Conservation (phyloP, 768 basidiomycete species). For the Clathrus columnatus region DNA sequence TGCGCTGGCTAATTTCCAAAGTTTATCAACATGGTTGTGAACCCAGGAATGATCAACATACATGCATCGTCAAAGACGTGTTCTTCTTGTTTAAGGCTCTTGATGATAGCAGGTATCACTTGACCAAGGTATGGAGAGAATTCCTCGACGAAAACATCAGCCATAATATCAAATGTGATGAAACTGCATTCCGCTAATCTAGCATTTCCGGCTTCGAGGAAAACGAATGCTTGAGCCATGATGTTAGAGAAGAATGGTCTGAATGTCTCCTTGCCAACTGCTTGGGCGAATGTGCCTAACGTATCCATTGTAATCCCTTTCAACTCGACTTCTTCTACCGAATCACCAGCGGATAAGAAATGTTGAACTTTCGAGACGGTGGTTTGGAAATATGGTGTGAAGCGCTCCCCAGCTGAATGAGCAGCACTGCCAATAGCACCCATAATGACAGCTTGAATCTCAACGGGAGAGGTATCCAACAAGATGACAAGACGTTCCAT, state of each 20-base stretch:
- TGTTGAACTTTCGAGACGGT: constrained; percentile 84
- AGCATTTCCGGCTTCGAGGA: constrained; percentile 77
- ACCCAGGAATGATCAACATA: constrained; percentile 17
- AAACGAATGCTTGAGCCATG: constrained; percentile 93
- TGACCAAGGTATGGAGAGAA: constrained; percentile 80
- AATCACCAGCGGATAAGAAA: constrained; percentile 76
- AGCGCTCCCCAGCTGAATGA: constrained; percentile 86
- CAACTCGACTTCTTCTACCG: constrained; percentile 89
- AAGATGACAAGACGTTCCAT: constrained; percentile 90
- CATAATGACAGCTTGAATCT: constrained; percentile 89
- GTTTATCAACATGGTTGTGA: background rate
- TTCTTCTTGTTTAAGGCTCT: constrained; percentile 77
- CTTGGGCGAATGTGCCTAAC: constrained; percentile 96
- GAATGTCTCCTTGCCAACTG: constrained; percentile 90
- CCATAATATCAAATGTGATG: constrained; percentile 98
- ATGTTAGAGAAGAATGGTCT: constrained; percentile 91
- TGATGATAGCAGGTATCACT: constrained; percentile 79
- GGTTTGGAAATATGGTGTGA: constrained; percentile 89
- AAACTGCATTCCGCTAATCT: constrained; percentile 91
- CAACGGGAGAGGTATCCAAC: constrained; percentile 76
- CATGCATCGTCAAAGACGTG: constrained; percentile 47
- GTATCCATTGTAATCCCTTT: constrained; percentile 98
- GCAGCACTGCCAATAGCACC: constrained; percentile 98
- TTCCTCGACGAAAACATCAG: constrained; percentile 91
- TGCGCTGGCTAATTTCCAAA: constrained; percentile 18